phyloP scores from a whole-genome alignment of 495 filamentous ascomycete genomes.

The Parathielavia hyrcaniae region DNA sequence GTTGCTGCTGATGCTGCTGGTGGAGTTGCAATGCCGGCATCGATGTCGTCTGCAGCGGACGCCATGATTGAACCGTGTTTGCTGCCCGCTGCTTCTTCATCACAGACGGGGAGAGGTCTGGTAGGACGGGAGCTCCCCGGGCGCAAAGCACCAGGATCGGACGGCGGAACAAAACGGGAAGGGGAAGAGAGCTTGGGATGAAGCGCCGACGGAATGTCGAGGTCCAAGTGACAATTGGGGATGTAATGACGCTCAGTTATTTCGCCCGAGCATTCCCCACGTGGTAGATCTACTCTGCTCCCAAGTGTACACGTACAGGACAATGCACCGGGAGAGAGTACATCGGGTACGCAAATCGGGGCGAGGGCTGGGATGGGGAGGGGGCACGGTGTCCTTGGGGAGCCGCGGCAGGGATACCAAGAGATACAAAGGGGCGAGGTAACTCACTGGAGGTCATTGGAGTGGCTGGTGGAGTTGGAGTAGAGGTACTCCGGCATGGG shows the following conservation, averaged over 20 bases:
- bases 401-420: slow-evolving; percentile 31
- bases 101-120: slow-evolving; percentile 15
- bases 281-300: slow-evolving; percentile 24
- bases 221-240: slow-evolving; percentile 8
- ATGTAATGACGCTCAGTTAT: slow-evolving; percentile 4
- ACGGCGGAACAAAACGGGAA: slow-evolving; percentile 17
- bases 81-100: slow-evolving; percentile 35
- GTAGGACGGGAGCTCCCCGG: slow-evolving; percentile 27
- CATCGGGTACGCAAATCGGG: slow-evolving; percentile 35
- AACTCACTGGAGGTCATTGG: slow-evolving; percentile 49
- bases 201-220: slow-evolving; percentile 8
- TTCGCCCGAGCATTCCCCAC: slow-evolving; percentile 15
- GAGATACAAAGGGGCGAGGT: slow-evolving; percentile 42
- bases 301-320: slow-evolving; percentile 28
- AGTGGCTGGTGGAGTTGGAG: slow-evolving; percentile 43
- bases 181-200: slow-evolving; percentile 9
- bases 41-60: slow-evolving; percentile 30
- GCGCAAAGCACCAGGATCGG: slow-evolving; percentile 28
- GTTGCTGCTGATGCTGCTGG: slow-evolving; percentile 25
- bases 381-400: background rate
- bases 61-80: slow-evolving; percentile 32
- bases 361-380: slow-evolving; percentile 18
- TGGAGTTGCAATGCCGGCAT: slow-evolving; percentile 32
- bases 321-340: slow-evolving; percentile 27
- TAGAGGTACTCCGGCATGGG: slow-evolving; percentile 45